phyloP scores from a whole-genome alignment of 352 stramenopile species.

The Phytophthora pisi region DNA sequence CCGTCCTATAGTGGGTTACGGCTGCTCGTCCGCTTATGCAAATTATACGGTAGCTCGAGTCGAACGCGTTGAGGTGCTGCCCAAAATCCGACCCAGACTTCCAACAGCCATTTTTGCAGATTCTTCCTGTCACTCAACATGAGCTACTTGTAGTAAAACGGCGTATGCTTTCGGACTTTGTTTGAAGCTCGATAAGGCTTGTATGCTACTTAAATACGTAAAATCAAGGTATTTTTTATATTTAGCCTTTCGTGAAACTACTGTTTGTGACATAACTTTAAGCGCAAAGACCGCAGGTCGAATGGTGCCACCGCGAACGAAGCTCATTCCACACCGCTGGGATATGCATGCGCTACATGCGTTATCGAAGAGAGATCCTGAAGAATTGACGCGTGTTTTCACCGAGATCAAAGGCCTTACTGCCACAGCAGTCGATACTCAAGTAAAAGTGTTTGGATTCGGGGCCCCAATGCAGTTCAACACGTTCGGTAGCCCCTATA shows the following conservation, averaged over 20 bases:
- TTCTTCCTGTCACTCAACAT: too few relatives aligned
- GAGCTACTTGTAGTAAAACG: too few relatives aligned
- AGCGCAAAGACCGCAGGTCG: neutral
- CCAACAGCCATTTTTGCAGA: too few relatives aligned
- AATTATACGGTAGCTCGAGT: too few relatives aligned
- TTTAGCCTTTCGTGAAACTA: neutral
- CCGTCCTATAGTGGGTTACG: too few relatives aligned
- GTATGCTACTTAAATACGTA: too few relatives aligned
- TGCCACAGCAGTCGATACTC: constrained; percentile 34
- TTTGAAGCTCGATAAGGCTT: too few relatives aligned
- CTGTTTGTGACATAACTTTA: neutral
- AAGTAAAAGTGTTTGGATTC: constrained; percentile 49
- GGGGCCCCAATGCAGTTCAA: constrained; percentile 58
- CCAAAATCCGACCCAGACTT: too few relatives aligned
- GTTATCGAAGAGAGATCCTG: constrained; percentile 34
- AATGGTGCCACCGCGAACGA: constrained; percentile 13
- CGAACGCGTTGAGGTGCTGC: too few relatives aligned
- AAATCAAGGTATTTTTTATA: too few relatives aligned
- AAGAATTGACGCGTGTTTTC: constrained; percentile 48
- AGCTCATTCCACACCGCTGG: constrained; percentile 56
- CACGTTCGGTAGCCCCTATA: constrained; percentile 42
- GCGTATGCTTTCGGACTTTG: too few relatives aligned
- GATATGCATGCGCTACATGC: constrained; percentile 66
- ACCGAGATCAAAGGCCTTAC: constrained; percentile 37
- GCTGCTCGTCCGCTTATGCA: too few relatives aligned